A percentile compares a stretch with the other conserved stretches of the same genome.
phyloP scores from a whole-genome alignment of 129 eudicot species.

The Dittrichia graveolens region DNA sequence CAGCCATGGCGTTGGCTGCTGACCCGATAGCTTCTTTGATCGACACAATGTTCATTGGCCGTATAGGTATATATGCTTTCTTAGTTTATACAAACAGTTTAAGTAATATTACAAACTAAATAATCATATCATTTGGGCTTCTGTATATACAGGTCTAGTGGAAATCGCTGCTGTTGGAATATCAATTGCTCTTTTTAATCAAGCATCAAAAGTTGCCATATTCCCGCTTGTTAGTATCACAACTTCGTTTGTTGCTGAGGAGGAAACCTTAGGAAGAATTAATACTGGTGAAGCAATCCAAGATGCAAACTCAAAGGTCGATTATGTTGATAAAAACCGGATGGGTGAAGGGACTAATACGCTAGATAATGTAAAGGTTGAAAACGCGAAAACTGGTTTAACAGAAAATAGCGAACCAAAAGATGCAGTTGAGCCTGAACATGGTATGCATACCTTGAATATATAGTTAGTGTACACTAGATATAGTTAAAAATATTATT shows the following conservation, averaged over 20 bases:
- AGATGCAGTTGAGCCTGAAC: constrained; percentile 8
- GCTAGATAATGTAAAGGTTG: constrained; percentile 19
- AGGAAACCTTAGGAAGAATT: constrained; percentile 48
- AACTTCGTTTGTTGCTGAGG: constrained; percentile 86
- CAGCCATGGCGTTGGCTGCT: constrained; percentile 79
- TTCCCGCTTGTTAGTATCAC: constrained; percentile 92
- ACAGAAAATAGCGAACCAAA: constrained; percentile 1
- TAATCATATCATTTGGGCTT: neutral
- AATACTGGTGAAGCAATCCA: neutral
- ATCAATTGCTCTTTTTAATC: constrained; percentile 75
- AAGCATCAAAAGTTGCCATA: constrained; percentile 71
- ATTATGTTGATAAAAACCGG: constrained; percentile 7
- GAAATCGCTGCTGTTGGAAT: constrained; percentile 93
- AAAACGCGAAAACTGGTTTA: constrained; percentile 28
- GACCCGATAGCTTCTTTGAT: constrained; percentile 84
- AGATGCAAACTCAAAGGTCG: neutral
- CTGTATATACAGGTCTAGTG: constrained; percentile 56
- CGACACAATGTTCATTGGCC: constrained; percentile 77
- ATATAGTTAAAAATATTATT: too few relatives aligned
- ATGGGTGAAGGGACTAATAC: neutral
- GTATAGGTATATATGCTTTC: constrained; percentile 48
- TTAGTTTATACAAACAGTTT: neutral
- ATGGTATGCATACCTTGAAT: constrained; percentile 21
- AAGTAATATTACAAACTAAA: neutral
- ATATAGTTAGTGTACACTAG: too few relatives aligned